A percentile compares a stretch with the other conserved stretches of the same genome.
Evolutionary conservation across 176 grass and related monocot genomes (phyloP).

Genomic region (Zizania latifolia): DNA sequence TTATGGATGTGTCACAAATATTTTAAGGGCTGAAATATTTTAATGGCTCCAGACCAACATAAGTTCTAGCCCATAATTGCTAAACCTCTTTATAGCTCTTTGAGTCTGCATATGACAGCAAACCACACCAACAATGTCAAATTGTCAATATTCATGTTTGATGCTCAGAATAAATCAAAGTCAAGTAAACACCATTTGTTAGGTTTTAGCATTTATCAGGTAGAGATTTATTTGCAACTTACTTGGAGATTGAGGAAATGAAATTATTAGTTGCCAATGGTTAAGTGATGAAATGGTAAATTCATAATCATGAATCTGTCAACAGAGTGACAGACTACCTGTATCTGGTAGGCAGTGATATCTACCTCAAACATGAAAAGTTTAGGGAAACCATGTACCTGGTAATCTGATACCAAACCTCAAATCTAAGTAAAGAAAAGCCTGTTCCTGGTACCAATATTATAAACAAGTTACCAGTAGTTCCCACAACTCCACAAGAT

Average conservation of each 20-base stretch:
- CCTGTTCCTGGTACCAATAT: background rate
- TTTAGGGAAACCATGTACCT: constrained; percentile 20
- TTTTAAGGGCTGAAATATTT: too few relatives aligned
- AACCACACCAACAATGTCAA: too few relatives aligned
- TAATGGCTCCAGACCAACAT: background rate
- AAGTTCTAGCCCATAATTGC: background rate
- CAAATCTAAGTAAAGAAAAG: background rate
- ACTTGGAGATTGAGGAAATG: background rate
- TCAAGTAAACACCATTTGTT: background rate
- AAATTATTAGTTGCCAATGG: background rate
- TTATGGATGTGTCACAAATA: constrained; percentile 20
- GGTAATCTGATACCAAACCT: background rate
- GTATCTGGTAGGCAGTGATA: background rate
- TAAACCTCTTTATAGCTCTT: constrained; percentile 7
- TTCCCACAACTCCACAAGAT: constrained; percentile 74
- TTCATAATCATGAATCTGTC: background rate
- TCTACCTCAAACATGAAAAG: constrained; percentile 2
- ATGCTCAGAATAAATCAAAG: background rate
- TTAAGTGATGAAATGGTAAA: background rate
- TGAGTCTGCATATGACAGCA: background rate
- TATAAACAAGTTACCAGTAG: constrained; percentile 52
- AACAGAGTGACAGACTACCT: background rate
- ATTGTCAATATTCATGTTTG: too few relatives aligned
- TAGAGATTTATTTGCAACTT: constrained; percentile 14
- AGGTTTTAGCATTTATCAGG: background rate